These are phyloP conservation scores for Leucocoprinus birnbaumii DNA, from an alignment of 768 basidiomycete species.

Conservation along the genomic window DNA sequence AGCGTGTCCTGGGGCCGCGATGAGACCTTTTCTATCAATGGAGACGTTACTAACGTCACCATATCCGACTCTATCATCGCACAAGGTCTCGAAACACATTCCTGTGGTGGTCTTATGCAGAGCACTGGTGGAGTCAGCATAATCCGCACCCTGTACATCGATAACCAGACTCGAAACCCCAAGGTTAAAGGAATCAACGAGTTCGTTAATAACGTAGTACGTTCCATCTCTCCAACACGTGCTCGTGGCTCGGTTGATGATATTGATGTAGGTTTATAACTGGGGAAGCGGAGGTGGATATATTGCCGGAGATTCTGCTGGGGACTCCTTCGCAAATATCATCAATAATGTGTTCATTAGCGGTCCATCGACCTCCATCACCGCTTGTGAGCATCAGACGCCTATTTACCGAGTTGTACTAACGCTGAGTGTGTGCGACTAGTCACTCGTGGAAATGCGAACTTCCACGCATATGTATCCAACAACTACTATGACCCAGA, in stretches of 20 bases:
- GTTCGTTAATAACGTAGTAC: conserved; percentile 33
- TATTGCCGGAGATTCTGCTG: conserved; percentile 33
- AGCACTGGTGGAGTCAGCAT: conserved; percentile 33
- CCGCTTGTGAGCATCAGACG: conserved; percentile 19
- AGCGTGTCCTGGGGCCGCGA: conserved; percentile 32
- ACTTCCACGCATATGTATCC: conserved; percentile 32
- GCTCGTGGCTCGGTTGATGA: neutral
- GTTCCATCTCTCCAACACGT: neutral
- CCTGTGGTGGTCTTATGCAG: conserved; percentile 33
- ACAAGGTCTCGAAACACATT: conserved; percentile 33
- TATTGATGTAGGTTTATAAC: conserved; percentile 24
- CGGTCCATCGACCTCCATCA: conserved; percentile 27
- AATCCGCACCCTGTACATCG: conserved; percentile 32
- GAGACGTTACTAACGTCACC: conserved; percentile 32
- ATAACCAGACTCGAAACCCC: conserved; percentile 34
- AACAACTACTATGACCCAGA: conserved; percentile 32
- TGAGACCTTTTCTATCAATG: conserved; percentile 33
- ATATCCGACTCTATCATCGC: conserved; percentile 35
- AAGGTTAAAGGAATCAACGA: conserved; percentile 36
- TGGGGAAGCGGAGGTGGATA: conserved; percentile 33
- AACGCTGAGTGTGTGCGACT: neutral
- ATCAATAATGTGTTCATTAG: conserved; percentile 33
- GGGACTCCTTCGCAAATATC: conserved; percentile 30
- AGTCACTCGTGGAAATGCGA: conserved; percentile 34
- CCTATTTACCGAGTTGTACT: neutral